Evolutionary conservation across 768 basidiomycete species (phyloP).

Genomic region (Xerocomellus amylosporus): DNA sequence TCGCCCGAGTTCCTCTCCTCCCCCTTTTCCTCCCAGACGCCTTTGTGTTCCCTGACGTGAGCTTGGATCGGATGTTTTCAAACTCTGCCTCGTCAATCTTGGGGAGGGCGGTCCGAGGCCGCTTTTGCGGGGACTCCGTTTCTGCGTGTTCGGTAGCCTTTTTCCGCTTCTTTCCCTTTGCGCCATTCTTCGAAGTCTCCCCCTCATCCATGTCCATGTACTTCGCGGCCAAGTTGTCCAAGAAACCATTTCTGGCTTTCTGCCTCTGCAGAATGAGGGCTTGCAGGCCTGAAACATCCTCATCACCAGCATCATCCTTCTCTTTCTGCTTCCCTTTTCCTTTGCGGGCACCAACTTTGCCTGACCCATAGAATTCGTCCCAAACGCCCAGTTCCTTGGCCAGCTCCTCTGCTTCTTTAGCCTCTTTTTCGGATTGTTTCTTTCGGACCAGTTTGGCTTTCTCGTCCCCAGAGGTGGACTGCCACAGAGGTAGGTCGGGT

Average conservation of each 20-base stretch:
- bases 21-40: constrained; percentile 21
- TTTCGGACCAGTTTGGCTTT: constrained; percentile 71
- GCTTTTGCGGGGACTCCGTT: constrained; percentile 49
- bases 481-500: constrained; percentile 59
- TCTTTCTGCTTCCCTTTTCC: constrained; percentile 50
- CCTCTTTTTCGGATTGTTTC: constrained; percentile 76
- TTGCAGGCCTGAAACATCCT: constrained; percentile 68
- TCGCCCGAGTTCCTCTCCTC: constrained; percentile 32
- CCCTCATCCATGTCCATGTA: constrained; percentile 51
- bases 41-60: constrained; percentile 50
- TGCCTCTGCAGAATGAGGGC: constrained; percentile 80
- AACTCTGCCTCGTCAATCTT: constrained; percentile 70
- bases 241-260: constrained; percentile 66
- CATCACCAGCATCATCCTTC: constrained; percentile 39
- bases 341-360: constrained; percentile 61
- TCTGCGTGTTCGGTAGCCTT: constrained; percentile 33
- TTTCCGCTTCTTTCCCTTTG: constrained; percentile 53
- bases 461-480: constrained; percentile 68
- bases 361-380: constrained; percentile 89
- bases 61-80: constrained; percentile 54
- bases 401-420: constrained; percentile 75
- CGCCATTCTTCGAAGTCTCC: constrained; percentile 35
- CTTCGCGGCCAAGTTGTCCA: constrained; percentile 73
- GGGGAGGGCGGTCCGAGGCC: constrained; percentile 41
- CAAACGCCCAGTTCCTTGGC: constrained; percentile 90